These are phyloP conservation scores for Trypethelium eluteriae DNA, from an alignment of 495 filamentous ascomycete genomes.

Conservation along the genomic window DNA sequence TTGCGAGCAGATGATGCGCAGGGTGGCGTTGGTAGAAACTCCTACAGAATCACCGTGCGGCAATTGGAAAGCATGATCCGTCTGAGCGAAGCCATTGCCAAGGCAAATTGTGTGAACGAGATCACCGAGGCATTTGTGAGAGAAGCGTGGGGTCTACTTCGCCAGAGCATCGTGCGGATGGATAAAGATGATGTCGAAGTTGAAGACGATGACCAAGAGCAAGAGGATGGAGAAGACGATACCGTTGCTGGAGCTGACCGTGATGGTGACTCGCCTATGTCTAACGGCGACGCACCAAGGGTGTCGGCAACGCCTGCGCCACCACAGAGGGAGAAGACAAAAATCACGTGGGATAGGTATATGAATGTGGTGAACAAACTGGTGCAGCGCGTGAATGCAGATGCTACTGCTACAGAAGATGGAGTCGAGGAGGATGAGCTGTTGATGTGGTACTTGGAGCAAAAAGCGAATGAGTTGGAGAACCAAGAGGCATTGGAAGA, in stretches of 20 bases:
- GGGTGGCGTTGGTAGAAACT: constrained; percentile 84
- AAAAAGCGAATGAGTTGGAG: constrained; percentile 76
- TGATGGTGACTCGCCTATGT: constrained; percentile 69
- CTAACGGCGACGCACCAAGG: constrained; percentile 39
- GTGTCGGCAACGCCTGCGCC: constrained; percentile 28
- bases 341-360: constrained; percentile 94
- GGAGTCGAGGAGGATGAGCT: constrained; percentile 85
- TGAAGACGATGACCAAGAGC: constrained; percentile 69
- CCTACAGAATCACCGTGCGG: constrained; percentile 92
- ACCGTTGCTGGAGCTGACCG: constrained; percentile 26
- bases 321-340: constrained; percentile 55
- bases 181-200: constrained; percentile 98
- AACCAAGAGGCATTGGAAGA: constrained; percentile 68
- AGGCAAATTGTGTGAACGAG: constrained; percentile 92
- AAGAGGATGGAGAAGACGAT: constrained; percentile 35
- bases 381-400: constrained; percentile 72
- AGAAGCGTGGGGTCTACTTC: constrained; percentile 81
- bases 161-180: constrained; percentile 92
- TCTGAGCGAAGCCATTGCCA: constrained; percentile 89
- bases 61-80: constrained; percentile 95
- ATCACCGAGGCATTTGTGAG: constrained; percentile 75
- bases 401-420: constrained; percentile 62
- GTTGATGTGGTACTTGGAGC: constrained; percentile 86
- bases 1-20: constrained; percentile 89
- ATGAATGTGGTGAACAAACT: constrained; percentile 79